Percentiles rank a stretch among this genome's conserved stretches.
Evolutionary conservation across 139 green algal species (phyloP).

Genomic region (Auxenochlorella pyrenoidosa): DNA sequence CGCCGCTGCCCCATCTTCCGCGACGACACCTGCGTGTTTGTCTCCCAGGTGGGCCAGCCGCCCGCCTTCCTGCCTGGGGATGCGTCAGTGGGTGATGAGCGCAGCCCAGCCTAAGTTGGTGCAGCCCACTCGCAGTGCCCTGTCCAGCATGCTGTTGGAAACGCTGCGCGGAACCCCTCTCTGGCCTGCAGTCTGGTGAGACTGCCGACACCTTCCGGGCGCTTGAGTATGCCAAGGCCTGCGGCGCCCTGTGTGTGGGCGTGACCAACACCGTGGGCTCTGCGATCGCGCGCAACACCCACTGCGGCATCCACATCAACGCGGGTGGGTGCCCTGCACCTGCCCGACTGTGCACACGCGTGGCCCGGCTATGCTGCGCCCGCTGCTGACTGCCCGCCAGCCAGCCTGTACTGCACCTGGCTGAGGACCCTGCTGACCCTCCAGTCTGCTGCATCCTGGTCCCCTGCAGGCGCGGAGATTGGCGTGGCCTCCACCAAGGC

Average conservation of each 20-base stretch:
- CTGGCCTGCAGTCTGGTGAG: slow-evolving; percentile 66
- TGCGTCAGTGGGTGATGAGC: too few species aligned
- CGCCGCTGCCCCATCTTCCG: slow-evolving; percentile 69
- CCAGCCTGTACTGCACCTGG: too few species aligned
- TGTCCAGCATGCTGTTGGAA: background rate
- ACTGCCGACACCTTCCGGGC: slow-evolving; percentile 81
- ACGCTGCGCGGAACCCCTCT: too few species aligned
- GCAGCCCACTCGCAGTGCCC: background rate
- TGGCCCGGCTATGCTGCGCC: background rate
- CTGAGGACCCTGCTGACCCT: too few species aligned
- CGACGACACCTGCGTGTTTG: slow-evolving; percentile 79
- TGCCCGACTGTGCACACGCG: too few species aligned
- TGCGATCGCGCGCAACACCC: slow-evolving; percentile 75
- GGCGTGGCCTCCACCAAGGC: slow-evolving; percentile 83
- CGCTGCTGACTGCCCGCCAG: too few species aligned
- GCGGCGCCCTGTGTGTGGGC: slow-evolving; percentile 79
- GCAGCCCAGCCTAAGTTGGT: background rate
- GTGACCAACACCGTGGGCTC: slow-evolving; percentile 87
- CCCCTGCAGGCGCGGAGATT: slow-evolving; percentile 69
- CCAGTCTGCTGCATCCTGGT: too few species aligned
- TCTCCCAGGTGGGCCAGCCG: slow-evolving; percentile 41
- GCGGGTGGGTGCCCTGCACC: slow-evolving; percentile 37
- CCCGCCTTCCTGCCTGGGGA: too few species aligned
- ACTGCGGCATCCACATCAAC: slow-evolving; percentile 86
- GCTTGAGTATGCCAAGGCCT: slow-evolving; percentile 66